Base-by-base conservation (phyloP, 257 asterid species). In the Thymus quinquecostatus region DNA sequence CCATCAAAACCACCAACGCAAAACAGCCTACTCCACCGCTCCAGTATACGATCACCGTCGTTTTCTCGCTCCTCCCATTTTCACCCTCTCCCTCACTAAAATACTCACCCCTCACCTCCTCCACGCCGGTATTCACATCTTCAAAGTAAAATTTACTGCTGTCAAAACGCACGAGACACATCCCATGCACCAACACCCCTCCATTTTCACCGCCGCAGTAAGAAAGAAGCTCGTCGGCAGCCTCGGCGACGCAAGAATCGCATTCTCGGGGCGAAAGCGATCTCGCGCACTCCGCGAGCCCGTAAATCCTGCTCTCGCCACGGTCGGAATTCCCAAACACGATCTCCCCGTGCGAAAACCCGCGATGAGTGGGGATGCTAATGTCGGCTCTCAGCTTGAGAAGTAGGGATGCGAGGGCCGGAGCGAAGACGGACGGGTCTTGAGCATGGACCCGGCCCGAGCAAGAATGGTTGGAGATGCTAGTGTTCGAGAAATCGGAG, bases 221-320 rank as follows among this genome's bases (percentile, higher is more conserved):
- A 65, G 34, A 45, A 6, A 11, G 40, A 43, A 73, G 51, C 68
- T 64, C 48, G 32, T 45, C 72, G 8, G 8, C 27, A 29, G 73
- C 73, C 36, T 27, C 29, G 2, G 10, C 47, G 1, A 65, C 27
- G 10, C 79, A 75, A 13, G 69, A 67, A 38, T 75, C 70, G 3
- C 79, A 60, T 60, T 68, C 79, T 40, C 10, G 36, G 3, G 49
- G 30, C 33, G 74, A 59, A 48, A 75, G 70, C 32, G 54, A 60
- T 34, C 74, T 68, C 69, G 68, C 69, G 41, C 79, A 60, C 32
- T 66, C 79, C 48, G 60, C 79, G 29, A 67, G 57, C 69, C 74
- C 69, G 70, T 36, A 74, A 7, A 74, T 48, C 29, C 29, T 48
- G 32, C 69, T 48, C 10, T 36, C 57, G 14, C 49, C 12, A 7